Base-by-base conservation (phyloP, 2,329 filamentous ascomycete genomes). In the Botrytis deweyae region DNA sequence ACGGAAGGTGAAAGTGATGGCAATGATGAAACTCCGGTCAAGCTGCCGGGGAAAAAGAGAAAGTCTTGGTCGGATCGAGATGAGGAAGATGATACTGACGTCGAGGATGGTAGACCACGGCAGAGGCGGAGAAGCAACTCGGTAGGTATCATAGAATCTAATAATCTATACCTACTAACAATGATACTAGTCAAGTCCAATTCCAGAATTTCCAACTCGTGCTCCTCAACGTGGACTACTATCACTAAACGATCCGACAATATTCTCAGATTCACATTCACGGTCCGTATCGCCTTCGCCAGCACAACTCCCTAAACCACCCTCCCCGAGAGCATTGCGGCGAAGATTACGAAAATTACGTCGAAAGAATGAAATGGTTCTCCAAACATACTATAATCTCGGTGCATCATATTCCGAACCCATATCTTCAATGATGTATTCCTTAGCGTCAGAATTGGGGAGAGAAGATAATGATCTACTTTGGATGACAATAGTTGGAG, bases 391-490 rank as follows among this genome's bases (percentile, higher is more conserved):
- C 83, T 98, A 98, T 84, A 88, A 90, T 42, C 88, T 93, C 44
- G 96, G 96, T 59, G 91, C 93, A 4, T 97, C 94, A 2, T 98
- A 97, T 81, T 95, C 95, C 0, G 96, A 99, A 81, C 96, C 96
- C 0, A 93, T 98, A 72, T 96, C 95, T 0, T 97, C 95, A 0
- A 91, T 98, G 84, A 89, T 98, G 80, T 99, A 98, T 83, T 97
- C 94, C 0, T 87, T 99, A 22, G 96, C 95, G 1, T 97, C 95
- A 1, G 96, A 98, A 80, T 89, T 99, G 10, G 96, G 96, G 76
- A 92, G 95, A 71, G 96, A 98, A 86, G 95, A 98, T 82, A 99
- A 98, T 79, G 95, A 99, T 79, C 86, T 98, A 36, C 87, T 99
- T 22, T 99, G 96, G 96, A 88, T 97, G 74, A 91, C 94, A 9